These are phyloP conservation scores for Lyophyllum decastes DNA, from an alignment of 768 basidiomycete genomes.

Conservation along the genomic window DNA sequence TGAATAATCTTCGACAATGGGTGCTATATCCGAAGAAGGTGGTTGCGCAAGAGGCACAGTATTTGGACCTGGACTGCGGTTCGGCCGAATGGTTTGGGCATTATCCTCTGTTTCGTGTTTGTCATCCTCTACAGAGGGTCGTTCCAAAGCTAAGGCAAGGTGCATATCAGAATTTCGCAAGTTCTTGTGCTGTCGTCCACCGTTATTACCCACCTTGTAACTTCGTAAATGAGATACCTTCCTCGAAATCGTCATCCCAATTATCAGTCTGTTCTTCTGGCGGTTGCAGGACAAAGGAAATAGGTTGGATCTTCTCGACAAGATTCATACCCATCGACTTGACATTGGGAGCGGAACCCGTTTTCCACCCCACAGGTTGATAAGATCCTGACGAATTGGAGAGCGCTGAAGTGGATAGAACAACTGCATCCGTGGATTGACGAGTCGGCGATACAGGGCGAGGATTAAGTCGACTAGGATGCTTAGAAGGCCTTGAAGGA, in stretches of 20 bases:
- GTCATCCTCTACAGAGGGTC: slow-evolving; percentile 57
- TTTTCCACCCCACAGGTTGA: slow-evolving; percentile 36
- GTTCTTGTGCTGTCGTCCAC: not conserved
- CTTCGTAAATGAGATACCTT: slow-evolving; percentile 86
- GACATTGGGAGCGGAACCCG: slow-evolving; percentile 28
- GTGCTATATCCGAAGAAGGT: slow-evolving; percentile 60
- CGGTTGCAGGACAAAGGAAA: slow-evolving; percentile 64
- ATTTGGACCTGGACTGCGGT: slow-evolving; percentile 62
- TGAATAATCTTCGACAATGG: slow-evolving; percentile 90
- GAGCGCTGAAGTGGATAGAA: slow-evolving; percentile 29
- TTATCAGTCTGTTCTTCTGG: slow-evolving; percentile 91
- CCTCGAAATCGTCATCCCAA: slow-evolving; percentile 99
- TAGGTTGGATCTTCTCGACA: slow-evolving; percentile 59
- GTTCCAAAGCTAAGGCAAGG: slow-evolving; percentile 56
- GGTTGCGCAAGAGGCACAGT: slow-evolving; percentile 58
- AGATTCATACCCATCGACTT: slow-evolving; percentile 41
- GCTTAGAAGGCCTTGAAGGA: slow-evolving; percentile 74
- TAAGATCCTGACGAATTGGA: slow-evolving; percentile 29
- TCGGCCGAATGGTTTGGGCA: slow-evolving; percentile 78
- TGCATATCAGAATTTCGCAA: slow-evolving; percentile 6
- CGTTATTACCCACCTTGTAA: slow-evolving; percentile 52
- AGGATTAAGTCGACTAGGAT: slow-evolving; percentile 47
- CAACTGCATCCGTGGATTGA: slow-evolving; percentile 32
- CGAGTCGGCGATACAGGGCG: slow-evolving; percentile 50
- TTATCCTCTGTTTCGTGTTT: slow-evolving; percentile 66